Conservation (phyloP, 768 basidiomycete species). For the Macrocybe gigantea region DNA sequence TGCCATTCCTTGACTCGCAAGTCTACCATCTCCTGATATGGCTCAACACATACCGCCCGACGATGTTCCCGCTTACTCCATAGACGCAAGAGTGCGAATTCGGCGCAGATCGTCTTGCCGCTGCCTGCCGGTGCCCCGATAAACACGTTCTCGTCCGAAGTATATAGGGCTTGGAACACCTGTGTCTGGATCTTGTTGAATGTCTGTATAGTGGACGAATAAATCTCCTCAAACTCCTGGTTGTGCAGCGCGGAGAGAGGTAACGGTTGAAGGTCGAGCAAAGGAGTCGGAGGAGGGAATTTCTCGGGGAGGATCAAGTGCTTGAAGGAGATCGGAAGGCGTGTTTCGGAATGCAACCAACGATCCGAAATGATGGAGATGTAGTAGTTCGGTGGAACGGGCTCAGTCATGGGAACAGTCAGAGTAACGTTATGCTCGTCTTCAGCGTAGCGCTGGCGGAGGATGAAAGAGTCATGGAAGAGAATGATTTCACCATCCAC, state of each 20-base stretch:
- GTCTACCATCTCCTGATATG: constrained; percentile 97
- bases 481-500: constrained; percentile 96
- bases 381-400: constrained; percentile 97
- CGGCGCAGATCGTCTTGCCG: constrained; percentile 96
- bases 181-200: constrained; percentile 99
- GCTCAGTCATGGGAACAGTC: constrained; percentile 95
- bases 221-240: constrained; percentile 86
- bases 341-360: constrained; percentile 94
- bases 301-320: constrained; percentile 96
- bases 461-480: constrained; percentile 90
- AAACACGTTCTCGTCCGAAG: constrained; percentile 94
- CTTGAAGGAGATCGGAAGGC: constrained; percentile 94
- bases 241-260: constrained; percentile 92
- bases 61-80: constrained; percentile 85
- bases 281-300: constrained; percentile 87
- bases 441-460: constrained; percentile 87
- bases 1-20: constrained; percentile 86
- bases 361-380: constrained; percentile 92
- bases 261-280: constrained; percentile 88
- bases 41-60: constrained; percentile 92
- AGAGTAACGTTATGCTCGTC: constrained; percentile 94
- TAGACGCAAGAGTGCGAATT: constrained; percentile 90
- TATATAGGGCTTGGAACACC: constrained; percentile 97
- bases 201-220: constrained; percentile 68
- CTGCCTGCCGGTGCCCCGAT: constrained; percentile 96